Evolutionary conservation across 768 basidiomycete species (phyloP), one percentile per base, ranked within the genome.

Genomic region (Podaxis sp.): DNA sequence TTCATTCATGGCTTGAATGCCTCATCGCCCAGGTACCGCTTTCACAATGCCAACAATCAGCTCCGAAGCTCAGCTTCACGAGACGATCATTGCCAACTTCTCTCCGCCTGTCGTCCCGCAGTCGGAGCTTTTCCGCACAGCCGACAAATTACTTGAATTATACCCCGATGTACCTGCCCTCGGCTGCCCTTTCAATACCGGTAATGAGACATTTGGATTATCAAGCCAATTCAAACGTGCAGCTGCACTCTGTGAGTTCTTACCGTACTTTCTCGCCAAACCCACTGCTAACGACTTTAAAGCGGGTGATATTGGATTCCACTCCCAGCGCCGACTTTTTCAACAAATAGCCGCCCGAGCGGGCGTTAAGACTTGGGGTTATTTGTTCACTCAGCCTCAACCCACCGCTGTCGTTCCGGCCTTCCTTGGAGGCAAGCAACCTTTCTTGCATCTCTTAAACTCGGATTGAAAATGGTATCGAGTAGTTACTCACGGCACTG

Each of bases 121-220:
- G 28, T 63, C 49, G 2, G 65, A 63, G 2, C 66, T 76, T 3
- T 48, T 64, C 9, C 52, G 54, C 2, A 72, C 71, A 2, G 65
- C 71, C 3, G 66, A 74, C 9, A 65, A 62, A 13, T 24, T 81
- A 0, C 63, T 80, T 0, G 60, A 76, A n/a, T 64, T 80, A 2
- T 83, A 84, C 66, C 81, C 81, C 0, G 70, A 80, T 60, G 68
- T 71, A 38, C 77, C 82, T 19, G 68, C 78, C 13, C 63, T 73
- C 33, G 83, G 83, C 2, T 78, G 79, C 0, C 83, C 83, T 0
- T 84, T 76, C 64, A 73, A 72, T 13, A 83, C 82, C 1, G 80
- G 82, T 3, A 74, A 77, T 63, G 67, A 79, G 19, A 79, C 80
- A 0, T 82, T 82, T 63, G 81, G 81, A 0, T 65, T 79, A 9